Evolutionary conservation across 2,329 filamentous ascomycete species (phyloP), one percentile per base, ranked within the genome.

Genomic region (Tolypocladium guangdongense): DNA sequence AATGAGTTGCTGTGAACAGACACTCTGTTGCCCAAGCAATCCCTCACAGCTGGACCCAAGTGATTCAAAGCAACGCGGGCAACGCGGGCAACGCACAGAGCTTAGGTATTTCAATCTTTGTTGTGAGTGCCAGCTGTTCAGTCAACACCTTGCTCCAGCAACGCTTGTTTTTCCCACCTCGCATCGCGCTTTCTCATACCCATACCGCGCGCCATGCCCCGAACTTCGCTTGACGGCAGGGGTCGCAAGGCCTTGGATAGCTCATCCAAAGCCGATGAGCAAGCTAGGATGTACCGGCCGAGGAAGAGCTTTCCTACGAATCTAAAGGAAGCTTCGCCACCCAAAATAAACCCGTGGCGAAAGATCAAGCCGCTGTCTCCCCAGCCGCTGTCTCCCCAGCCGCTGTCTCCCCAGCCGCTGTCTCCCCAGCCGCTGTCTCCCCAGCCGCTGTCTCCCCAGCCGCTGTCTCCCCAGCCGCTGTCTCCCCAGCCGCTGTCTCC

Each of bases 271-370:
- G n/a, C 39, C 46, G 38, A 48, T 53, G 57, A 52, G 38, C 46
- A 20, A 46, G 39, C 20, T 18, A 30, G 39, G 37, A 6, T 18
- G 18, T 41, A 41, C 30, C 47, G 18, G 8, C 12, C 36, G 32
- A 49, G 30, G 27, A 47, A 50, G 27, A 30, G 1, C 8, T 18
- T 48, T n/a, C 22, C 39, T 7, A 38, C 58, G 36, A 58, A 55
- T 14, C 56, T 69, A 18, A 63, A 59, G 30, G 67, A 66, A 36
- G 66, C 67, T 5, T 68, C 66, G 4, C 66, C 66, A 7, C 67
- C 67, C 7, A 66, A 62, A 47, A 57, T 56, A 6, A 70, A 67
- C 53, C 67, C 67, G 32, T 70, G 67, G 67, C 51, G 53, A 36
- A 52, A 24, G 32, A 46, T 27, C 33, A 39, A 54, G 27, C 20